Evolutionary conservation across 2,329 filamentous ascomycete species (phyloP).

Genomic region (Trichoderma asperellum): DNA sequence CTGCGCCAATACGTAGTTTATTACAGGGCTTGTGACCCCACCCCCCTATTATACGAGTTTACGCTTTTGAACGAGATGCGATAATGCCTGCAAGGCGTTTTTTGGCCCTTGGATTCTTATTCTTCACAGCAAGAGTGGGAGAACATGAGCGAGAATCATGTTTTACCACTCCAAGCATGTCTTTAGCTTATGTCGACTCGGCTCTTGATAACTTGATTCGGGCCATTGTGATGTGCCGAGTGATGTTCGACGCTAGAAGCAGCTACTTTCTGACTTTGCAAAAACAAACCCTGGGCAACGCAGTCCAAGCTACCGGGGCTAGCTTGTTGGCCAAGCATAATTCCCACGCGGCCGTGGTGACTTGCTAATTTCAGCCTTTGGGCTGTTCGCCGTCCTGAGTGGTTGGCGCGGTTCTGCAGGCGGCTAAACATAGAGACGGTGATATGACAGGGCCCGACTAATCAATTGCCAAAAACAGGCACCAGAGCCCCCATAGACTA

Average conservation of each 20-base stretch:
- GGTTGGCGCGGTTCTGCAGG: neutral
- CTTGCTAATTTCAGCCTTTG: constrained; percentile 10
- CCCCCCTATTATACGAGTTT: neutral
- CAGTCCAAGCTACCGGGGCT: neutral
- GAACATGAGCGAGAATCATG: neutral
- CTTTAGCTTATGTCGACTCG: neutral
- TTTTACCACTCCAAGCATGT: neutral
- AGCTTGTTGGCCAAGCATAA: neutral
- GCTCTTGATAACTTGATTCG: neutral
- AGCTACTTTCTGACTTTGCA: neutral
- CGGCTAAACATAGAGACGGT: constrained; percentile 14
- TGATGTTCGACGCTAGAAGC: neutral
- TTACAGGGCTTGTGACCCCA: constrained; percentile 8
- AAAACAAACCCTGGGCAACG: neutral
- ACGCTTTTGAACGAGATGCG: neutral
- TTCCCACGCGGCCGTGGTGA: neutral
- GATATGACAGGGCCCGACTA: constrained; percentile 7
- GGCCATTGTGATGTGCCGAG: neutral
- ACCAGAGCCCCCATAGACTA: neutral
- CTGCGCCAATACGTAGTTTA: neutral
- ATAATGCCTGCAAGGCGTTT: neutral
- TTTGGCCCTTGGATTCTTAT: neutral
- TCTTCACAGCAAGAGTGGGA: neutral
- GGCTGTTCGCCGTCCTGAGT: neutral
- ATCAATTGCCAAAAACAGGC: constrained; percentile 18